Evolutionary conservation across 148 eudicot species (phyloP), one percentile per base, ranked within the genome.

Genomic region (Rhododendron molle): DNA sequence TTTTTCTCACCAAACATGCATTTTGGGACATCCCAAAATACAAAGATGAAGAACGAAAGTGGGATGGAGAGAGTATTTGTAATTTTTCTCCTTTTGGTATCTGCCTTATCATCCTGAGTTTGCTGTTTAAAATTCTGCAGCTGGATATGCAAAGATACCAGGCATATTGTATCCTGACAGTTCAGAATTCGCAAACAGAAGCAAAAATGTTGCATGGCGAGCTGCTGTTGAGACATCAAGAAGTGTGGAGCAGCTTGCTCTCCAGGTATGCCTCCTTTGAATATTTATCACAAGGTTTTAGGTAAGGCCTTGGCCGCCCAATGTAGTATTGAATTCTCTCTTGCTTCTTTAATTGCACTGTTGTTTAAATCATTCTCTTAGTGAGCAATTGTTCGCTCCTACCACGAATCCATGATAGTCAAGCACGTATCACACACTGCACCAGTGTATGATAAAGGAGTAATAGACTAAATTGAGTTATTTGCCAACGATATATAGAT

Each of bases 221-320:
- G 98, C 98, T 65, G 90, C 93, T 72, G 98, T 95, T 62, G 98
- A 97, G 89, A 81, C 88, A 73, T 92, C 96, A 74, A 89, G 81
- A 65, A 92, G 90, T 84, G 91, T 93, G 87, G 93, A 90, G 46
- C 98, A 97, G 91, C 98, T 97, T 85, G 98, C 99, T 83, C 90
- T 97, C 85, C 99, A 92, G 98, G 99, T 93, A 85, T 54, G 85
- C 44, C 32, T 43, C 77, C 77, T n/a, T 77, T 50, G 44, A 67
- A 9, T 67, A 67, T 67, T 73, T 60, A 46, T 82, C 85, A 72
- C 11, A 58, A 34, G 30, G 76, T 40, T 50, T 58, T 23, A 74
- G 26, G n/a, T 18, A 14, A 54, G 81, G 81, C 54, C 43, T 21
- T 38, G 46, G 80, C 52, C 36, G 60, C 43, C 21, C 65, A 58